Percentiles rank a stretch among this genome's conserved stretches.
phyloP scores from a whole-genome alignment of 192 early-diverging fungal species.

The Backusella psychrophila region DNA sequence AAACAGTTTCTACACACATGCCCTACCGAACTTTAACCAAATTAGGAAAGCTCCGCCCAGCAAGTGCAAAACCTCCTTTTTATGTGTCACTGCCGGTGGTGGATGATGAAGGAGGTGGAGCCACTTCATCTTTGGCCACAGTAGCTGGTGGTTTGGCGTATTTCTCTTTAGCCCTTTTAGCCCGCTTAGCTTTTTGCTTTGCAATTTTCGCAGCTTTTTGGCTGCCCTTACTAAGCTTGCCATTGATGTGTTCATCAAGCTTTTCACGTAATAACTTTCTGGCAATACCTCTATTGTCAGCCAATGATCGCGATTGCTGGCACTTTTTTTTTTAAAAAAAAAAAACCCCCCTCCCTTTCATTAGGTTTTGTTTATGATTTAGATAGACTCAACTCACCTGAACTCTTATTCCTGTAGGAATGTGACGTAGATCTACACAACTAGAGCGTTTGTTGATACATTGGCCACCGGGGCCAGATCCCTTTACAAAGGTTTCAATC shows the following conservation, averaged over 20 bases:
- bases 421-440: conserved; percentile 72
- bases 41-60: background rate
- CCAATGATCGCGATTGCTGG: conserved; percentile 70
- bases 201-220: conserved; percentile 61
- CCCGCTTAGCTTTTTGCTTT: conserved; percentile 52
- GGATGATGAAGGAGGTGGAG: background rate
- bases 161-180: conserved; percentile 58
- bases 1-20: background rate
- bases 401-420: conserved; percentile 65
- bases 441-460: conserved; percentile 78
- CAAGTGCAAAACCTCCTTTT: background rate
- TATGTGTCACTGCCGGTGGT: background rate
- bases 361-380: background rate
- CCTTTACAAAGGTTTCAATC: conserved; percentile 73
- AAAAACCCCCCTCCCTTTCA: background rate
- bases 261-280: conserved; percentile 58
- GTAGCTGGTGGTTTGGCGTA: conserved; percentile 29
- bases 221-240: conserved; percentile 55
- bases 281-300: conserved; percentile 72
- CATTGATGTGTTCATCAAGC: conserved; percentile 70
- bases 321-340: conserved; percentile 42
- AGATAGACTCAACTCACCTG: conserved; percentile 33
- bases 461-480: conserved; percentile 78
- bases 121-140: background rate
- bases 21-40: background rate